Percentiles rank a stretch among this genome's conserved stretches.
These are phyloP conservation scores for Diphasiastrum complanatum DNA, from an alignment of 83 land plant species.

Conservation along the genomic window DNA sequence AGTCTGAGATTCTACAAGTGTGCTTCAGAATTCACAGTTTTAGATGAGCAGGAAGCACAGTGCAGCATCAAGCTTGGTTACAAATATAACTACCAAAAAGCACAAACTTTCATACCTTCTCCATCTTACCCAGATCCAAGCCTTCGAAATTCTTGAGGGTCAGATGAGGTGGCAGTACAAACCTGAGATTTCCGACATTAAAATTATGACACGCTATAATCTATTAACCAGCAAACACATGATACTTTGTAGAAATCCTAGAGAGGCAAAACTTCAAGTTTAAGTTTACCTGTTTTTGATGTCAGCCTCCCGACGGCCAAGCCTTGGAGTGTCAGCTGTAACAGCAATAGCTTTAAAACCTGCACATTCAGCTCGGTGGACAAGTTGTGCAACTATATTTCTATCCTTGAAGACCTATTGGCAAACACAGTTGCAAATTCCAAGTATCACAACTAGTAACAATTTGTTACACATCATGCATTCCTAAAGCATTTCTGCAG, in stretches of 20 bases:
- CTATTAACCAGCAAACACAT: neutral
- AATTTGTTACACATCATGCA: too few relatives aligned
- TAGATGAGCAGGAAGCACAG: too few relatives aligned
- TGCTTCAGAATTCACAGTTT: too few relatives aligned
- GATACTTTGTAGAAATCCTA: too few relatives aligned
- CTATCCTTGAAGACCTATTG: slow-evolving; percentile 89
- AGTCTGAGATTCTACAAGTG: neutral
- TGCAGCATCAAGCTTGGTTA: too few relatives aligned
- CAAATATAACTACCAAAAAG: too few relatives aligned
- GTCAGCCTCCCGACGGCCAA: slow-evolving; percentile 89
- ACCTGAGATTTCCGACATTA: neutral
- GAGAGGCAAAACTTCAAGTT: too few relatives aligned
- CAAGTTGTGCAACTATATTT: slow-evolving; percentile 69
- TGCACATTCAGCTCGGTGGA: slow-evolving; percentile 83
- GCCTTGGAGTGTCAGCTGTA: slow-evolving; percentile 87
- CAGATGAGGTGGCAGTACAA: slow-evolving; percentile 15
- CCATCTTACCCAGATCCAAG: slow-evolving; percentile 23
- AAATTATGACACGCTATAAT: neutral
- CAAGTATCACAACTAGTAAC: too few relatives aligned
- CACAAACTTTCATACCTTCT: slow-evolving; percentile 20
- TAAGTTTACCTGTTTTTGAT: slow-evolving; percentile 78
- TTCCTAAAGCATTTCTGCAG: too few relatives aligned
- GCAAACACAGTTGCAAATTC: too few relatives aligned
- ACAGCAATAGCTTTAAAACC: slow-evolving; percentile 93
- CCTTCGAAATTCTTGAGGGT: slow-evolving; percentile 34